Evolutionary conservation across 768 basidiomycete species (phyloP).

Genomic region (Strobilomyces confusus): DNA sequence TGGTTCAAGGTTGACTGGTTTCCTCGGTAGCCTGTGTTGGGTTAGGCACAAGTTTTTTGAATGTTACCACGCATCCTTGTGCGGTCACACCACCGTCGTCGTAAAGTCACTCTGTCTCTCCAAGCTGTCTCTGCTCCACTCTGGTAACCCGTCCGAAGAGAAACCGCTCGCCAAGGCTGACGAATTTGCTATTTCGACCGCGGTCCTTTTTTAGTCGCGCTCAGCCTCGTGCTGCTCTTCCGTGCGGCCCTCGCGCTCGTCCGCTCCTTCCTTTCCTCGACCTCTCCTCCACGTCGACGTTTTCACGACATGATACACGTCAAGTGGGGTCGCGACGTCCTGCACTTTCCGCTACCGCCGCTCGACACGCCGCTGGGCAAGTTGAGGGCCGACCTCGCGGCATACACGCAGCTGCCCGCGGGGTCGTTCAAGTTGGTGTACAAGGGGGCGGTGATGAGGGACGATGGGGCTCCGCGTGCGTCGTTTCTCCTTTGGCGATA

Average conservation of each 20-base stretch:
- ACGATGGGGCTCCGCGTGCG: slow-evolving; percentile 64
- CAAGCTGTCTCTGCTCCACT: slow-evolving; percentile 30
- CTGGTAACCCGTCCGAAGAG: slow-evolving; percentile 14
- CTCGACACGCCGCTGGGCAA: slow-evolving; percentile 53
- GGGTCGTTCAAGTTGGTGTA: slow-evolving; percentile 82
- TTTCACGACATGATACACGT: slow-evolving; percentile 37
- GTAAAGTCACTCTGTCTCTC: neutral
- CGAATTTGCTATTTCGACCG: neutral
- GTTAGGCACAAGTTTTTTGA: too few species aligned
- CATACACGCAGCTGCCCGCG: slow-evolving; percentile 67
- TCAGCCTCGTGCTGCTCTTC: slow-evolving; percentile 35
- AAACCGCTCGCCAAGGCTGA: neutral
- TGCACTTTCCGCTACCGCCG: slow-evolving; percentile 54
- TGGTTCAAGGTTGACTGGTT: slow-evolving; percentile 4
- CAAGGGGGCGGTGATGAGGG: slow-evolving; percentile 87
- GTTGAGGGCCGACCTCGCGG: slow-evolving; percentile 60
- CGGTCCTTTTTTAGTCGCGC: slow-evolving; percentile 14
- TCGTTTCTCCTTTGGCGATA: slow-evolving; percentile 21
- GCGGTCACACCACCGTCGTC: slow-evolving; percentile 3
- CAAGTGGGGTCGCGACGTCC: slow-evolving; percentile 49
- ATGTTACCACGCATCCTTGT: too few species aligned
- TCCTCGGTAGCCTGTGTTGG: too few species aligned
- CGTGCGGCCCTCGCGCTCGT: slow-evolving; percentile 24
- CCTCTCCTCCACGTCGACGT: slow-evolving; percentile 4
- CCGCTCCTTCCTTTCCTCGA: slow-evolving; percentile 9